phyloP scores from a whole-genome alignment of 257 asterid species.

The Nicotiana tomentosiformis region DNA sequence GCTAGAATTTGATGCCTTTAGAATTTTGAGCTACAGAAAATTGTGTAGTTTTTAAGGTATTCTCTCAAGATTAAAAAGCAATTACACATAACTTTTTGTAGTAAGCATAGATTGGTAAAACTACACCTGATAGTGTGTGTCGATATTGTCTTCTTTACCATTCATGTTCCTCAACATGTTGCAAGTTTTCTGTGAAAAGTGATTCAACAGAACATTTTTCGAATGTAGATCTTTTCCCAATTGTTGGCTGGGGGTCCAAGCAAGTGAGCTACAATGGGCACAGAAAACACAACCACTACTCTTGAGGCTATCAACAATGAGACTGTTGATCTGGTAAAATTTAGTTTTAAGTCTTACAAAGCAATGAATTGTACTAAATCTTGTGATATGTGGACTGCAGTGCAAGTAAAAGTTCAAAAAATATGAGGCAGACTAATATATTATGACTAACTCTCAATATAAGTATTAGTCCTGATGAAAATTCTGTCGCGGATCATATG shows the following conservation, averaged over 20 bases:
- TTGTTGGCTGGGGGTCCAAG: slow-evolving; percentile 5
- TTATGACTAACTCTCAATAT: background rate
- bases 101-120: background rate
- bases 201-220: background rate
- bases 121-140: background rate
- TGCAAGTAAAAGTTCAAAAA: background rate
- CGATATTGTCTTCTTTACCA: background rate
- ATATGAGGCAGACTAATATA: background rate
- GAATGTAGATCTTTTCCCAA: background rate
- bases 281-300: slow-evolving; percentile 12
- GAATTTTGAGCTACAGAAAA: background rate
- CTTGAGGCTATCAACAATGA: slow-evolving; percentile 27
- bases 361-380: background rate
- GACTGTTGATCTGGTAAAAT: slow-evolving; percentile 26
- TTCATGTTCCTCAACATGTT: background rate
- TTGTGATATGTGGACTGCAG: background rate
- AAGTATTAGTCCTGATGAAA: background rate
- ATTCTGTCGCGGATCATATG: background rate
- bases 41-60: background rate
- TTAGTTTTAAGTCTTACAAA: background rate
- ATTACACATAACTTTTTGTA: background rate
- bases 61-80: background rate
- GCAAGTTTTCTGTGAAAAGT: background rate
- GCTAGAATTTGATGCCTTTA: background rate
- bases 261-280: slow-evolving; percentile 5